Evolutionary conservation across 2,329 filamentous ascomycete species (phyloP).

Genomic region (Aspergillus quadrilineatus): DNA sequence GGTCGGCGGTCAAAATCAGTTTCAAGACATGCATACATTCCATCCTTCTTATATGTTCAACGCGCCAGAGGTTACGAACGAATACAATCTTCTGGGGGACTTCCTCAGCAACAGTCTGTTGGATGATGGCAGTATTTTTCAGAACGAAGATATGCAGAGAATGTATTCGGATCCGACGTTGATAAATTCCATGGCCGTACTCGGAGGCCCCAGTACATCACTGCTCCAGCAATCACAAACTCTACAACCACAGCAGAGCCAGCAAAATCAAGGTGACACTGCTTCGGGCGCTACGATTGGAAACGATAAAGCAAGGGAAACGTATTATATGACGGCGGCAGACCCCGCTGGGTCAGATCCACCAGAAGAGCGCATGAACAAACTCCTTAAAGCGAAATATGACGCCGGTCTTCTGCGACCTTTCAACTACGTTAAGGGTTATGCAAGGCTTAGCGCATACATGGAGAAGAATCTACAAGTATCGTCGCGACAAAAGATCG

Average conservation of each 20-base stretch:
- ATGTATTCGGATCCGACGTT: conserved; percentile 61
- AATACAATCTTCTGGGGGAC: conserved; percentile 95
- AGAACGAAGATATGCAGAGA: conserved; percentile 63
- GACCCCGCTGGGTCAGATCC: conserved; percentile 85
- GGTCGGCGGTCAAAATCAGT: conserved; percentile 74
- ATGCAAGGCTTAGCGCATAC: conserved; percentile 83
- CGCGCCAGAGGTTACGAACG: conserved; percentile 89
- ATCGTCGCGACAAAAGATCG: conserved; percentile 82
- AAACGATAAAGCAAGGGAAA: conserved; percentile 70
- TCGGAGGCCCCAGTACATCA: conserved; percentile 30
- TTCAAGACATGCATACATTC: conserved; percentile 91
- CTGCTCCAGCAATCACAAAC: conserved; percentile 40
- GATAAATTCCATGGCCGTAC: conserved; percentile 44
- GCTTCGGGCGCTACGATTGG: conserved; percentile 64
- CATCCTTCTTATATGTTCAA: conserved; percentile 95
- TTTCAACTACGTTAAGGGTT: conserved; percentile 98
- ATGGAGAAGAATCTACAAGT: conserved; percentile 86
- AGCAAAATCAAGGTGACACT: conserved; percentile 46
- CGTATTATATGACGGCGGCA: conserved; percentile 93
- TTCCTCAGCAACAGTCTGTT: conserved; percentile 90
- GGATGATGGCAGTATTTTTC: conserved; percentile 73
- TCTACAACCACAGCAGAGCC: conserved; percentile 30
- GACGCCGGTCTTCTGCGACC: conserved; percentile 91
- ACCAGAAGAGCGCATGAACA: conserved; percentile 92
- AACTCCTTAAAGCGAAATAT: conserved; percentile 90